These are phyloP conservation scores for Amaranthus tricolor DNA, from an alignment of 179 eudicot species.

Conservation along the genomic window DNA sequence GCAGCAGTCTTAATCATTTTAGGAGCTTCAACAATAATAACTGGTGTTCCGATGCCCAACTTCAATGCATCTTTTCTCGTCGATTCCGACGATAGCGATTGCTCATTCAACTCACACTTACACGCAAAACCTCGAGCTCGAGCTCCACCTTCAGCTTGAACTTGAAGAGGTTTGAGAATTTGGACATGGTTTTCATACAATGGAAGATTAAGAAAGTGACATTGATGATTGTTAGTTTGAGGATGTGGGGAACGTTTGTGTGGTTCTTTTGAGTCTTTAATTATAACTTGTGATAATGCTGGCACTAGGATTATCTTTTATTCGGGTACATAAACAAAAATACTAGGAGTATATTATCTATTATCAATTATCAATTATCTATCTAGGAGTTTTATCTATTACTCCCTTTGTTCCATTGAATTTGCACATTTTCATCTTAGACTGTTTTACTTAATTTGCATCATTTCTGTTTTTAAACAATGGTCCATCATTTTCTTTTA, in stretches of 20 bases:
- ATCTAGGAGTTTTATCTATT: too few relatives aligned
- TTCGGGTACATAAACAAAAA: too few relatives aligned
- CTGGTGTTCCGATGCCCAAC: slow-evolving; percentile 66
- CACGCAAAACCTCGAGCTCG: neutral
- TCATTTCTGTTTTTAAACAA: too few relatives aligned
- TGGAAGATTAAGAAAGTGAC: slow-evolving; percentile 35
- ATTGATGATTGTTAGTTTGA: slow-evolving; percentile 14
- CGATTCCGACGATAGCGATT: neutral
- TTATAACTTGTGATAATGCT: too few relatives aligned
- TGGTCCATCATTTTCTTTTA: too few relatives aligned
- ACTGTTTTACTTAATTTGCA: too few relatives aligned
- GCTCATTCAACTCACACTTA: slow-evolving; percentile 27
- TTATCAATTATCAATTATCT: too few relatives aligned
- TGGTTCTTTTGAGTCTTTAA: neutral
- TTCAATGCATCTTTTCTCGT: slow-evolving; percentile 10
- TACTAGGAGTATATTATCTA: too few relatives aligned
- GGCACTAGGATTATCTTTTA: too few relatives aligned
- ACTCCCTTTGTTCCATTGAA: too few relatives aligned
- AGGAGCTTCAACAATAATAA: slow-evolving; percentile 75
- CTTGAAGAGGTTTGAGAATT: neutral
- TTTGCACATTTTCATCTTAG: too few relatives aligned
- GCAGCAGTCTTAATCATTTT: slow-evolving; percentile 74
- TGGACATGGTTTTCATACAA: slow-evolving; percentile 20
- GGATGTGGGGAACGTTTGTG: neutral
- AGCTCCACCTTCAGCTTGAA: neutral